These are phyloP conservation scores for Clavaria fumosa DNA, from an alignment of 768 basidiomycete genomes.

Conservation along the genomic window DNA sequence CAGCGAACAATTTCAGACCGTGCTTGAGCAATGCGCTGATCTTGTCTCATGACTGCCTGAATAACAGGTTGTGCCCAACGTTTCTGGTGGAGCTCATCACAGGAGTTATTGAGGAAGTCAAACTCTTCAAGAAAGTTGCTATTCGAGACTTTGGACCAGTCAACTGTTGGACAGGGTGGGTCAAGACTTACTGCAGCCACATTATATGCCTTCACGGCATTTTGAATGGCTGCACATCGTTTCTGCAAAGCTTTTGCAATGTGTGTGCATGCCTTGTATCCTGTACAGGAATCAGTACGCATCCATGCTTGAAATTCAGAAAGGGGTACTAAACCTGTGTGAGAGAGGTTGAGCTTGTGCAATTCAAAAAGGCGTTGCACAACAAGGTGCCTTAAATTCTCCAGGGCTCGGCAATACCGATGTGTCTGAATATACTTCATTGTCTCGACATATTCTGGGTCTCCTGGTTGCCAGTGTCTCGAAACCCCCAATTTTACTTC, in stretches of 20 bases:
- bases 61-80: constrained; percentile 15
- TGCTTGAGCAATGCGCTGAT: constrained; percentile 11
- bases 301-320: constrained; percentile 8
- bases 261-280: constrained; percentile 20
- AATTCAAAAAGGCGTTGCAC: constrained; percentile 4
- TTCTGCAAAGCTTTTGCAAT: constrained; percentile 22
- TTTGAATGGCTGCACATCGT: constrained; percentile 18
- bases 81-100: constrained; percentile 13
- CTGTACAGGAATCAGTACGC: constrained; percentile 10
- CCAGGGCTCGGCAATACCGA: not conserved
- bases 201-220: constrained; percentile 20
- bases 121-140: too few relatives aligned
- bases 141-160: too few relatives aligned
- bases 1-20: constrained; percentile 12
- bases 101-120: constrained; percentile 15
- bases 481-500: constrained; percentile 10
- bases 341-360: constrained; percentile 14
- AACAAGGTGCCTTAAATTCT: not conserved
- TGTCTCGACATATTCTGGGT: constrained; percentile 6
- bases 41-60: constrained; percentile 13
- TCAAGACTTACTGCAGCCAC: too few relatives aligned
- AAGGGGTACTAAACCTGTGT: constrained; percentile 10
- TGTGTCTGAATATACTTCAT: not conserved
- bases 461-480: constrained; percentile 8
- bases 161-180: too few relatives aligned